Base-by-base conservation (phyloP, 108 stramenopile genomes). In the Cyclotella sp. region DNA sequence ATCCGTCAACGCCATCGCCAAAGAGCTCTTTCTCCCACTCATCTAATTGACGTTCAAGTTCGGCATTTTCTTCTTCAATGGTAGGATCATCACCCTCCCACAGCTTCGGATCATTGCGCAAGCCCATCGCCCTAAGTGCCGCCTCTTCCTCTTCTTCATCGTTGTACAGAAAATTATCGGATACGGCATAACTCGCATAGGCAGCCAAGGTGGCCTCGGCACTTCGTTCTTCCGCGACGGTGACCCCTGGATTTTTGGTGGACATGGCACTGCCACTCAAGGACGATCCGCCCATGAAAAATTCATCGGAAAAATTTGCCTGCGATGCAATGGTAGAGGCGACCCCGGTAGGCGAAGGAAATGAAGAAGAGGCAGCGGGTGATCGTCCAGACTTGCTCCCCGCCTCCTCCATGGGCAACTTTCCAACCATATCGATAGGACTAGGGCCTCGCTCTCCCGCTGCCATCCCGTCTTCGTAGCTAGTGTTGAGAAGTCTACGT, bases 161-260 rank as follows among this genome's bases (percentile, higher is more conserved):
- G 55, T 90, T 87, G 67, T 89, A 81, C 18, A 94, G 51, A 86
- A 87, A 94, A 70, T 94, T 93, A 63, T 93, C 93, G 3, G 74
- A 49, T 0, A 90, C 88, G 9, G 77, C 70, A 78, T 79, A 88
- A 40, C 67, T 60, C 26, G 68, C 84, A 68, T 89, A 94, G 22
- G 88, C 68, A 4, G 79, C 53, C 40, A 94, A 78, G 14, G 87
- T 89, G 24, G 89, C 82, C 42, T 94, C 89, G 19, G 85, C 85
- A n/a, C 73, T 65, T 6, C 75, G 74, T 43, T 80, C 79, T 63
- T 84, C 83, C 18, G 62, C 64, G 4, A 77, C 29, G n/a, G 71
- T 67, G 15, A 79, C 47, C 24, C 68, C 78, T 46, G 77, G 72
- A 46, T 65, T 68, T 59, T 73, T 73, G 42, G 52, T 62, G 16